Base-by-base conservation (phyloP, 495 filamentous ascomycete genomes). In the Beverwykella pulmonaria region DNA sequence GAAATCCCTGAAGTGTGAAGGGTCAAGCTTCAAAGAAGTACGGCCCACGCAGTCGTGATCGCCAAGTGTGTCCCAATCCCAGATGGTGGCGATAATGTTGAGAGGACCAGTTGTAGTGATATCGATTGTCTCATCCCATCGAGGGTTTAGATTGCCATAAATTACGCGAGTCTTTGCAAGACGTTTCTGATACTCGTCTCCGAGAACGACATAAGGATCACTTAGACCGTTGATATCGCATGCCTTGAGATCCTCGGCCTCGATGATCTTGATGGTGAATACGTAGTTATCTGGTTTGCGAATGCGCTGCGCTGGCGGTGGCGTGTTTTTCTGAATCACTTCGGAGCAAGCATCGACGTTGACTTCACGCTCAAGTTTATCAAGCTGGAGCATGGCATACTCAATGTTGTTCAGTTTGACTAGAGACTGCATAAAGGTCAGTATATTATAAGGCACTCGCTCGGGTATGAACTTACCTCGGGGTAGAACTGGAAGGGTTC, bases 321-420 rank as follows among this genome's bases (percentile, higher is more conserved):
- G 86, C 23, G 84, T 80, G 66, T 88, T 79, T 66, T 82, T 84
- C 29, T 84, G 83, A 53, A 98, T 86, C 8, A 94, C 84, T 52
- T 92, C 91, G 5, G 93, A 92, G 73, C 92, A 96, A 44, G 83
- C 89, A 74, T 99, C 95, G n/a, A 96, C 92, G 72, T 97, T 90
- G 78, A 98, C 88, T 65, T 90, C 88, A 64, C 83, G 86, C 73
- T 97, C 93, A 17, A 99, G 83, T 73, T 88, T 91, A 74, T 99
- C 95, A 46, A 98, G 82, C 68, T 95, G 92, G 22, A 89, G 82
- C 72, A 93, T 88, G 25, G 92, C 94, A 79, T 89, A 97, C 78
- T 97, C 93, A 68, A 98, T 85, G 72, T 99, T 97, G 81, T 99
- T 99, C 67, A 99, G 82, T 78, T 99, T 99, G 52, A 98, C 90